Conservation (phyloP, 1,284 basidiomycete genomes). For the Ustilago vetiveriae region DNA sequence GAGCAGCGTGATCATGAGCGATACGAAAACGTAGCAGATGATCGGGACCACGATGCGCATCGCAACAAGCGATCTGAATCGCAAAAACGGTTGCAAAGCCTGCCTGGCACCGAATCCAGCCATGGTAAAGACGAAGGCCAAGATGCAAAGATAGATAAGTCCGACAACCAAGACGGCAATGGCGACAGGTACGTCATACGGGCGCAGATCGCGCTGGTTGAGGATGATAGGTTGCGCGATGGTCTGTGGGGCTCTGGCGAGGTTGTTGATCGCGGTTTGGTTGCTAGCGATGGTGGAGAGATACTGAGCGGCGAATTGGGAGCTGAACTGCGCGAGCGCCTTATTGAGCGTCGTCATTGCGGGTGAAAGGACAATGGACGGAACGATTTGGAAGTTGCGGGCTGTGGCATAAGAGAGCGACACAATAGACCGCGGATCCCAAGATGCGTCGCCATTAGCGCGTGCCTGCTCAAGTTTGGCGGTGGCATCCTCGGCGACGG, state of each 20-base stretch:
- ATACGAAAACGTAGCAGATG: slow-evolving; percentile 50
- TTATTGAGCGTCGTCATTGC: slow-evolving; percentile 25
- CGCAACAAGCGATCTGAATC: slow-evolving; percentile 45
- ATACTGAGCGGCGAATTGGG: slow-evolving; percentile 41
- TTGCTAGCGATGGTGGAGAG: slow-evolving; percentile 32
- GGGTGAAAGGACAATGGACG: slow-evolving; percentile 39
- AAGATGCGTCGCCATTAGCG: slow-evolving; percentile 50
- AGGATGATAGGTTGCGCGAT: slow-evolving; percentile 72
- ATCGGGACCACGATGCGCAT: slow-evolving; percentile 54
- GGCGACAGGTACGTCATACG: slow-evolving; percentile 78
- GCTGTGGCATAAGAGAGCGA: slow-evolving; percentile 51
- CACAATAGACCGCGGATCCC: slow-evolving; percentile 47
- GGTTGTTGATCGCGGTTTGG: slow-evolving; percentile 35
- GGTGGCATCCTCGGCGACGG: slow-evolving; percentile 50
- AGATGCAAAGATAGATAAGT: slow-evolving; percentile 77
- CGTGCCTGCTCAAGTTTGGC: slow-evolving; percentile 45
- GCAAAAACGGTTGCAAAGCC: slow-evolving; percentile 48
- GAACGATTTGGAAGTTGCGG: slow-evolving; percentile 49
- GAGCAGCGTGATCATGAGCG: slow-evolving; percentile 59
- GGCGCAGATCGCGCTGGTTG: slow-evolving; percentile 73
- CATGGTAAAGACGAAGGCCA: slow-evolving; percentile 66
- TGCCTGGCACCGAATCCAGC: slow-evolving; percentile 47
- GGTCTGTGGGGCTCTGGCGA: slow-evolving; percentile 73
- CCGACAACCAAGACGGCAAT: slow-evolving; percentile 79
- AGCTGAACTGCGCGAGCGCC: slow-evolving; percentile 25